Conservation (phyloP, 2,329 filamentous ascomycete genomes). For the Talaromyces rugulosus region DNA sequence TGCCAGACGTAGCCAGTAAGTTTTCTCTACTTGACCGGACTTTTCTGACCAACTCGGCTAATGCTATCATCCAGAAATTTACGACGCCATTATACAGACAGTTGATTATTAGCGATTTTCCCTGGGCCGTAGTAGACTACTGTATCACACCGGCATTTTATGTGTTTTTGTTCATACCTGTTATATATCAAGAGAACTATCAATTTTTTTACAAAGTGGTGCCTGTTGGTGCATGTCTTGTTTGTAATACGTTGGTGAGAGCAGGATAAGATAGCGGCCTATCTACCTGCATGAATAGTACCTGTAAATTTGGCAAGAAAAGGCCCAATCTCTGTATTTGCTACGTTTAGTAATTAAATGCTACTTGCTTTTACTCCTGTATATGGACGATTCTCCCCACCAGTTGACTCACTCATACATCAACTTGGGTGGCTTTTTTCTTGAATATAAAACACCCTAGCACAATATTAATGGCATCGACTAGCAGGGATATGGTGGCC, state of each 20-base stretch:
- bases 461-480: too few species aligned
- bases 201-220: not conserved
- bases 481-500: not conserved
- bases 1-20: constrained; percentile 85
- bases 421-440: too few species aligned
- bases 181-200: not conserved
- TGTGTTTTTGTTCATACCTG: not conserved
- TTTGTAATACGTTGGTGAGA: not conserved
- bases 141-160: not conserved
- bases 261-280: not conserved
- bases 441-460: too few species aligned
- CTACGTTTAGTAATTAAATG: not conserved
- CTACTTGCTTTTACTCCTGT: not conserved
- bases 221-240: not conserved
- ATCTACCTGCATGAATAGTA: not conserved
- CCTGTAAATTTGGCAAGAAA: too few species aligned
- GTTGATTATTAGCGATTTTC: constrained; percentile 56
- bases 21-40: constrained; percentile 22
- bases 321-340: too few species aligned
- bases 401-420: too few species aligned
- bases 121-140: not conserved
- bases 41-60: not conserved
- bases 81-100: constrained; percentile 65
- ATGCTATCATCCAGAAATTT: constrained; percentile 53
- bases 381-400: not conserved